Percentiles rank a stretch among this genome's conserved stretches.
phyloP scores from a whole-genome alignment of 169 alveolate species.

The Plasmodium knowlesi region DNA sequence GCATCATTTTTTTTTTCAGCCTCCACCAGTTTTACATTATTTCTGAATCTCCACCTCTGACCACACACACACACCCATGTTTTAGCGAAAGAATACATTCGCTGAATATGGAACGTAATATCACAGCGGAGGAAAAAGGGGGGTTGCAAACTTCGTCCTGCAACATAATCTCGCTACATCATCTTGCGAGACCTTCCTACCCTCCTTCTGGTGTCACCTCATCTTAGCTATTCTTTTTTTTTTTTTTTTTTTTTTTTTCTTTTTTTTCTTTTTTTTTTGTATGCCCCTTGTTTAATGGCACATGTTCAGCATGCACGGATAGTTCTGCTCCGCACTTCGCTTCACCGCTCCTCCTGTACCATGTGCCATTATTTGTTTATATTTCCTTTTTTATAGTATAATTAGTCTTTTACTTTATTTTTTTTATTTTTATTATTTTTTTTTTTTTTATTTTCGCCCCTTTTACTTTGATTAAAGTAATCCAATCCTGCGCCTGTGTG shows the following conservation, averaged over 20 bases:
- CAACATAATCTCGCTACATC: not conserved
- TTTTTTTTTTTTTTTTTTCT: not conserved
- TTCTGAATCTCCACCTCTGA: not conserved
- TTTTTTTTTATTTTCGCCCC: not conserved
- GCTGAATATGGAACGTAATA: not conserved
- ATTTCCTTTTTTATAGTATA: not conserved
- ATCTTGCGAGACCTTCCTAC: not conserved
- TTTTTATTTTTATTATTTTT: constrained; percentile 12
- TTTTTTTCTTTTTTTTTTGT: constrained; percentile 3
- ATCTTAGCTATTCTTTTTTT: not conserved
- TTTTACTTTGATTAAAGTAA: constrained; percentile 40
- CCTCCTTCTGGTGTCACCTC: not conserved
- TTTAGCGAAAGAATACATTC: not conserved
- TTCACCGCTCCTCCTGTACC: not conserved
- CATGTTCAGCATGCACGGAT: not conserved
- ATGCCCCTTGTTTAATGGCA: constrained; percentile 7
- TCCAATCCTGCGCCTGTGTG: not conserved
- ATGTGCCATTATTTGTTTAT: not conserved
- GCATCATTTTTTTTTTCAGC: not conserved
- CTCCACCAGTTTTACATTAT: not conserved
- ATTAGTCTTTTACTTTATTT: constrained; percentile 10
- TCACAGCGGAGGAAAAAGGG: not conserved
- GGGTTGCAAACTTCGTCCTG: not conserved
- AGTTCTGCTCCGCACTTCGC: not conserved
- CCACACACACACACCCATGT: not conserved